Percentiles rank a stretch among this genome's conserved stretches.
phyloP scores from a whole-genome alignment of 768 basidiomycete genomes.

The Serpula lacrymans region DNA sequence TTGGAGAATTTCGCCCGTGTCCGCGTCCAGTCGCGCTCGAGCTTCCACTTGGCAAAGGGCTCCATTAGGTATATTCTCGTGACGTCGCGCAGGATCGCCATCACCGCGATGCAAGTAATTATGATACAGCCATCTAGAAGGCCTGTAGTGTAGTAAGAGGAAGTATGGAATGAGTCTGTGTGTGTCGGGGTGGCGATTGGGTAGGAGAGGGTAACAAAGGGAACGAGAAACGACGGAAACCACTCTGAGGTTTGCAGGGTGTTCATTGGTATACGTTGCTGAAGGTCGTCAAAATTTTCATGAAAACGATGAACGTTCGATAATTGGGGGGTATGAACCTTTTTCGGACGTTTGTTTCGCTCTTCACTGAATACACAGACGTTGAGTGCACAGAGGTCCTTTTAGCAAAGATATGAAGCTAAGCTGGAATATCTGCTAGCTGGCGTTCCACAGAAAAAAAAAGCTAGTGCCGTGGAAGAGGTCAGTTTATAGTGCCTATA shows the following conservation, averaged over 20 bases:
- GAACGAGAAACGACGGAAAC: slow-evolving; percentile 53
- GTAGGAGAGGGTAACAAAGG: slow-evolving; percentile 76
- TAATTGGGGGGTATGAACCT: no score
- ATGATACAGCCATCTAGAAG: slow-evolving; percentile 75
- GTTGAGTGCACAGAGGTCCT: no score
- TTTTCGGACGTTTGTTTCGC: no score
- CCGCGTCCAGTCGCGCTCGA: slow-evolving; percentile 49
- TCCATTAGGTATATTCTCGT: slow-evolving; percentile 70
- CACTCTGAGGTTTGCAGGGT: slow-evolving; percentile 30
- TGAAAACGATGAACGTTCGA: slow-evolving; percentile 19
- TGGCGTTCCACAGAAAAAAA: no score
- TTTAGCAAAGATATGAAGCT: no score
- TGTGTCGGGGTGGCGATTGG: slow-evolving; percentile 50
- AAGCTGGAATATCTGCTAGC: no score
- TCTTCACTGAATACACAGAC: no score
- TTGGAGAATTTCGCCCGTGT: slow-evolving; percentile 15
- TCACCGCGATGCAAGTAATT: slow-evolving; percentile 76
- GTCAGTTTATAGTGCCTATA: no score
- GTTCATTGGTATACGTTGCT: slow-evolving; percentile 35
- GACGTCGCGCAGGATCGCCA: slow-evolving; percentile 84
- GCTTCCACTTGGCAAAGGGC: slow-evolving; percentile 78
- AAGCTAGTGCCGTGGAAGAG: no score
- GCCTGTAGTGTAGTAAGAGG: slow-evolving; percentile 71
- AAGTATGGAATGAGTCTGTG: slow-evolving; percentile 71
- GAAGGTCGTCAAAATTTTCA: slow-evolving; percentile 33